Percentiles rank a stretch among this genome's conserved stretches.
phyloP scores from a whole-genome alignment of 2,329 filamentous ascomycete genomes.

The Trichoderma koningii region DNA sequence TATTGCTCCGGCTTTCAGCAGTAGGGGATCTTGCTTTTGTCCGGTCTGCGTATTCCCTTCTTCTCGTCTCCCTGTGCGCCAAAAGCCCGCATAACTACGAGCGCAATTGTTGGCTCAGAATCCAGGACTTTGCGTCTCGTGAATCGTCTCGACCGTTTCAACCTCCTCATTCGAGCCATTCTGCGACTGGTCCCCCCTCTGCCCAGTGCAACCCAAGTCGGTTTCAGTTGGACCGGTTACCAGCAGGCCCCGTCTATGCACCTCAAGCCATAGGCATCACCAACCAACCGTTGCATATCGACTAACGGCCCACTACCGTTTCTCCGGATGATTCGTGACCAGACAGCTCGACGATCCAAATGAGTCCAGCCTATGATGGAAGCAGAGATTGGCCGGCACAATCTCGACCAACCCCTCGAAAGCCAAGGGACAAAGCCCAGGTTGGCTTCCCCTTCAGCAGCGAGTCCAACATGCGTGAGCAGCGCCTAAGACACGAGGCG shows the following conservation, averaged over 20 bases:
- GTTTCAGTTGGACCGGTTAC: constrained; percentile 17
- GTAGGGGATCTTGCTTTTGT: neutral
- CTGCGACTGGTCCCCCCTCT: constrained; percentile 8
- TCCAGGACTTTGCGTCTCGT: constrained; percentile 9
- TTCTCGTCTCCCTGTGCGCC: neutral
- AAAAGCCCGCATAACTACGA: neutral
- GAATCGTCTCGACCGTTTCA: constrained; percentile 9
- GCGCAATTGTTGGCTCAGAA: neutral
- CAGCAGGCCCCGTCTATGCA: constrained; percentile 6
- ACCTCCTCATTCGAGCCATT: constrained; percentile 5
- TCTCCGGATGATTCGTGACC: constrained; percentile 3
- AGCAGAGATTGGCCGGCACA: constrained; percentile 51
- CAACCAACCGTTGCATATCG: neutral
- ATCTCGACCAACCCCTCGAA: constrained; percentile 53
- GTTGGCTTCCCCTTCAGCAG: constrained; percentile 39
- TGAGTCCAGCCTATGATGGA: constrained; percentile 60
- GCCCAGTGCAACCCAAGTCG: constrained; percentile 19
- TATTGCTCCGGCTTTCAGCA: neutral
- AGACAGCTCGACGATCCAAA: constrained; percentile 41
- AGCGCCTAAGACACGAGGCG: constrained; percentile 34
- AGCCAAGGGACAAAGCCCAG: constrained; percentile 56
- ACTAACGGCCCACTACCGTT: neutral
- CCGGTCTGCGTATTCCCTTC: neutral
- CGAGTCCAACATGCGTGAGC: constrained; percentile 20
- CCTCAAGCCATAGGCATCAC: neutral